Percentiles rank a stretch among this genome's conserved stretches.
phyloP scores from a whole-genome alignment of 1,139 yeast genomes.

The Saccharomycopsis crataegensis region DNA sequence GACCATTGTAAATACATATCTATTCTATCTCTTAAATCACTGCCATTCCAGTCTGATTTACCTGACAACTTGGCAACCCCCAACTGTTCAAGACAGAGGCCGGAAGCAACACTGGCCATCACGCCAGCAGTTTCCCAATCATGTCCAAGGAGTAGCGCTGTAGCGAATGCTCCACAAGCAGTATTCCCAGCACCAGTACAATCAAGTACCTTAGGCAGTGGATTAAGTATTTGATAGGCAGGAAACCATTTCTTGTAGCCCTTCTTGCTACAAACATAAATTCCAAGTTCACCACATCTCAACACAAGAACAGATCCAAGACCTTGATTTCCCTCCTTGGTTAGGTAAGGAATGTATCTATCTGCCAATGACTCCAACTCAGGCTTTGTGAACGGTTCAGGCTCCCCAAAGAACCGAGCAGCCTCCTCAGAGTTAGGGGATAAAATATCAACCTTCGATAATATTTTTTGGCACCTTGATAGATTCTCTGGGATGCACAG shows the following conservation, averaged over 20 bases:
- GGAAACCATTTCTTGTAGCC: conserved; percentile 42
- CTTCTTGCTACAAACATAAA: conserved; percentile 32
- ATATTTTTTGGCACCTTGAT: conserved; percentile 33
- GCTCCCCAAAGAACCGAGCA: conserved; percentile 43
- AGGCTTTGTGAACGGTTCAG: conserved; percentile 34
- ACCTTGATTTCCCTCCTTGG: conserved; percentile 25
- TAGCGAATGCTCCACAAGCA: conserved; percentile 73
- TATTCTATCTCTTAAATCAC: conserved; percentile 23
- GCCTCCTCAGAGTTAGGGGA: conserved; percentile 87
- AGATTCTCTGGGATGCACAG: conserved; percentile 50
- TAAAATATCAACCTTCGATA: conserved; percentile 49
- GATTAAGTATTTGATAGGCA: conserved; percentile 50
- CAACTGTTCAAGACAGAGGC: conserved; percentile 66
- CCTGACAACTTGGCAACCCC: conserved; percentile 52
- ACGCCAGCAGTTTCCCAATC: conserved; percentile 53
- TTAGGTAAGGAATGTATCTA: conserved; percentile 36
- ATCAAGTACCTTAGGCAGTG: conserved; percentile 50
- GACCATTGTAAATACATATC: conserved; percentile 21
- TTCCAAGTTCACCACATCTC: conserved; percentile 68
- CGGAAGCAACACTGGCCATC: conserved; percentile 73
- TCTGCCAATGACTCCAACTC: conserved; percentile 39
- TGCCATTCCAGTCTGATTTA: conserved; percentile 51
- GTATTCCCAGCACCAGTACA: conserved; percentile 96
- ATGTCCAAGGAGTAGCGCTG: conserved; percentile 44
- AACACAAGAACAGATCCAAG: conserved; percentile 45